These are phyloP conservation scores for Hondaea fermentalgiana DNA, from an alignment of 108 stramenopile genomes.

Conservation along the genomic window DNA sequence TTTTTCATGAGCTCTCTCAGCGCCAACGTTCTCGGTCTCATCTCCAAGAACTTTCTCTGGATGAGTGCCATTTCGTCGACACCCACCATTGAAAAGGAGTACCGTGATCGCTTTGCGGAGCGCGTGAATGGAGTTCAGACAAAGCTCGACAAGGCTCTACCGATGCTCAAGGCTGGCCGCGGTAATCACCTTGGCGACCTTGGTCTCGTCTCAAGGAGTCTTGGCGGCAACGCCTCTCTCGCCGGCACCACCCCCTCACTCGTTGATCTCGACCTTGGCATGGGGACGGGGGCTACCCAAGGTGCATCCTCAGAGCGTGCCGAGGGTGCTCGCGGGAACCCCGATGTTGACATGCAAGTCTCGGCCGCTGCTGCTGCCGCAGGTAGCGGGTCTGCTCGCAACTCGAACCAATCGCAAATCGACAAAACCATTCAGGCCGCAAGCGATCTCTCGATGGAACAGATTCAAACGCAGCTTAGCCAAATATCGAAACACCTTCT, in stretches of 20 bases:
- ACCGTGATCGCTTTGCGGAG: slow-evolving; percentile 32
- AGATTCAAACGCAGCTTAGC: slow-evolving; percentile 35
- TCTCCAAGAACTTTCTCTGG: slow-evolving; percentile 46
- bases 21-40: slow-evolving; percentile 23
- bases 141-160: not conserved
- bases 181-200: not conserved
- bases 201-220: not conserved
- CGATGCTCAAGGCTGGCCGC: not conserved
- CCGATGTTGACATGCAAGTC: not conserved
- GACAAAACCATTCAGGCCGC: not conserved
- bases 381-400: slow-evolving; percentile 10
- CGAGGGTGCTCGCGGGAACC: not conserved
- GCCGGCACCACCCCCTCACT: too few relatives aligned
- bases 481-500: slow-evolving; percentile 38
- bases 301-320: not conserved
- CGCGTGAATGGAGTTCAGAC: slow-evolving; percentile 19
- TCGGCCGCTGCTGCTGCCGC: slow-evolving; percentile 3
- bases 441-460: slow-evolving; percentile 32
- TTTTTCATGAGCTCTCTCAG: slow-evolving; percentile 66
- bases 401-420: slow-evolving; percentile 18
- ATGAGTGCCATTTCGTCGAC: slow-evolving; percentile 34
- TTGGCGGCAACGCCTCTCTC: not conserved
- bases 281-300: too few relatives aligned
- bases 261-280: too few relatives aligned
- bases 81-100: slow-evolving; percentile 35